phyloP scores from a whole-genome alignment of 805 yeast genomes.

The Metschnikowia koreensis region DNA sequence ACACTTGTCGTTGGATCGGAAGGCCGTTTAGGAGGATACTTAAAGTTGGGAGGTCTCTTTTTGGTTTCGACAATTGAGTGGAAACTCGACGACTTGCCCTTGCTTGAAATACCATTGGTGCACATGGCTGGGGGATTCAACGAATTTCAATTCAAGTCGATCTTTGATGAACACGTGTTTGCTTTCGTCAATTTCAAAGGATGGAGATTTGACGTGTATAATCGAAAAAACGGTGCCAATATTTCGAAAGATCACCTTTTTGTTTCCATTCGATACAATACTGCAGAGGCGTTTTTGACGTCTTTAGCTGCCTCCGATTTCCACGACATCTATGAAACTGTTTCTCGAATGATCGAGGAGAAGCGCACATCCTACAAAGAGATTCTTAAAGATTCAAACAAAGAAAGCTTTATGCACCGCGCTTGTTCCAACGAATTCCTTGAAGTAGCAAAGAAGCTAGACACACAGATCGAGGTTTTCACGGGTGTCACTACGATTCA shows the following conservation, averaged over 20 bases:
- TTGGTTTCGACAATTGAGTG: constrained; percentile 70
- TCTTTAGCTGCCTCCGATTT: constrained; percentile 84
- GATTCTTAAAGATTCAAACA: constrained; percentile 60
- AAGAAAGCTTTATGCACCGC: constrained; percentile 10
- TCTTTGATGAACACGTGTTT: constrained; percentile 86
- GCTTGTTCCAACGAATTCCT: constrained; percentile 12
- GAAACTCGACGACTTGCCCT: constrained; percentile 46
- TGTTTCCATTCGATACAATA: constrained; percentile 48
- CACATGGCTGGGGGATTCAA: constrained; percentile 57
- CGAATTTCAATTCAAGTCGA: constrained; percentile 55
- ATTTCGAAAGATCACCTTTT: constrained; percentile 59
- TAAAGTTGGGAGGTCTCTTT: constrained; percentile 49
- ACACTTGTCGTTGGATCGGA: constrained; percentile 50
- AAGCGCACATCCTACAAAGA: constrained; percentile 71
- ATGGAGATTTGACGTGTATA: constrained; percentile 57
- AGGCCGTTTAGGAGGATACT: constrained; percentile 78
- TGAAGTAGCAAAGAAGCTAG: constrained; percentile 44
- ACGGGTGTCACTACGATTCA: constrained; percentile 58
- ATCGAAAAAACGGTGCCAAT: constrained; percentile 56
- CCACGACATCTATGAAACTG: constrained; percentile 70
- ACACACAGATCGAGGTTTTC: constrained; percentile 65
- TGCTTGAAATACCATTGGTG: constrained; percentile 63
- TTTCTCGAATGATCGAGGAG: constrained; percentile 70
- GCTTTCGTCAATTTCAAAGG: constrained; percentile 55
- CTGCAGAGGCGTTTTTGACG: constrained; percentile 65